Evolutionary conservation across 1,139 yeast genomes (phyloP).

Genomic region (Saccharomyces hybrid): DNA sequence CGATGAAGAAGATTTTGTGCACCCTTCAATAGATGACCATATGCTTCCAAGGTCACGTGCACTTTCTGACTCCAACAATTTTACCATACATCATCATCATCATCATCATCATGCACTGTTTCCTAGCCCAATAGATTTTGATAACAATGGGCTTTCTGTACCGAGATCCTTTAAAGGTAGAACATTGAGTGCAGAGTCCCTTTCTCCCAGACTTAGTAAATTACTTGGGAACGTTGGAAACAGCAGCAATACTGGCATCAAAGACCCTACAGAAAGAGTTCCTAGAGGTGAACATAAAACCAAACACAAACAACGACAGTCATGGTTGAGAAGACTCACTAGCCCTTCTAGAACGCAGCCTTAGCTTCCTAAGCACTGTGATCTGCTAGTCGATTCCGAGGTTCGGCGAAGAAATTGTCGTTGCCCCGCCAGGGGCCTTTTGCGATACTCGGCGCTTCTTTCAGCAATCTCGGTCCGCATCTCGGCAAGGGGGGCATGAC

Average conservation of each 20-base stretch:
- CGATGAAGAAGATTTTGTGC: neutral
- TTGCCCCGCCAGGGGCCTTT: neutral
- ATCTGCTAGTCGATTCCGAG: neutral
- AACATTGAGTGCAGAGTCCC: neutral
- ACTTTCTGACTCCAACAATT: neutral
- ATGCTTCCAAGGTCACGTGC: neutral
- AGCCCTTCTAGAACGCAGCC: slow-evolving; percentile 1
- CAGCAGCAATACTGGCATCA: neutral
- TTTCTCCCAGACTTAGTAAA: neutral
- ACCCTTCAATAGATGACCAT: neutral
- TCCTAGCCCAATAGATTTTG: neutral
- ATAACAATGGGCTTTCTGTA: neutral
- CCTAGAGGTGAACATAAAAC: neutral
- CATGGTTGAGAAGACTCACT: slow-evolving; percentile 4
- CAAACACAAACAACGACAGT: neutral
- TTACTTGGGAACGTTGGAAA: neutral
- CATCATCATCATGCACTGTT: neutral
- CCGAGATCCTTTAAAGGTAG: neutral
- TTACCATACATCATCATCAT: neutral
- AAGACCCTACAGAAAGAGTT: neutral
- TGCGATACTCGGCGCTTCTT: slow-evolving; percentile 2
- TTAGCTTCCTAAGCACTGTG: neutral
- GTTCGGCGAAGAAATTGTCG: neutral
- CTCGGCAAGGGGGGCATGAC: slow-evolving; percentile 4
- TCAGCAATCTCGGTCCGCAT: slow-evolving; percentile 1